Conservation (phyloP, 192 early-diverging fungal genomes). For the Coemansia umbellata region DNA sequence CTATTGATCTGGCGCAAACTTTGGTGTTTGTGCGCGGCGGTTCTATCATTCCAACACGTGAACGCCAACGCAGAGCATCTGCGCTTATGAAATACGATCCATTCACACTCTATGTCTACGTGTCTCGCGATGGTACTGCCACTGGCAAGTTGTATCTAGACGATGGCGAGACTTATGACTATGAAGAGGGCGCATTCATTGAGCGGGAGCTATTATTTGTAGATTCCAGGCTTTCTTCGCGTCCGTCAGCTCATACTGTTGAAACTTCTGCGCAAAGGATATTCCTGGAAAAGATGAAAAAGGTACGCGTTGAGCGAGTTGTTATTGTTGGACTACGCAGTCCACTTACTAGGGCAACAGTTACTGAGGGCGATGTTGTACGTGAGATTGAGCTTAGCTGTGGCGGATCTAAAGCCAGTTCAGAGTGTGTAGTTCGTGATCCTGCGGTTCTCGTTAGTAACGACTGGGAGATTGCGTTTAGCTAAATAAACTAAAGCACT, state of each 20-base stretch:
- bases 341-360: constrained; percentile 29
- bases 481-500: no score
- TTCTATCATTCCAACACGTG: constrained; percentile 78
- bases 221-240: constrained; percentile 35
- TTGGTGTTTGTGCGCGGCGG: constrained; percentile 90
- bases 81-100: constrained; percentile 80
- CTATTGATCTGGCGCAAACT: constrained; percentile 62
- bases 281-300: constrained; percentile 16
- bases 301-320: constrained; percentile 49
- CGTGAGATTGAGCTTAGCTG: constrained; percentile 32
- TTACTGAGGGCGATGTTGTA: constrained; percentile 20
- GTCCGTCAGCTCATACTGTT: constrained; percentile 16
- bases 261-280: constrained; percentile 11
- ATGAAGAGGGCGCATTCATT: constrained; percentile 66
- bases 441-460: constrained; percentile 41
- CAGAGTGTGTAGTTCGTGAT: constrained; percentile 44
- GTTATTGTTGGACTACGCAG: constrained; percentile 39
- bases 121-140: constrained; percentile 66
- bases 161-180: constrained; percentile 81
- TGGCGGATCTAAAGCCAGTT: constrained; percentile 4
- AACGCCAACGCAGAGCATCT: constrained; percentile 81
- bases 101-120: constrained; percentile 81
- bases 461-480: constrained; percentile 45
- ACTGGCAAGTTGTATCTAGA: constrained; percentile 82
- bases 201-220: constrained; percentile 38